Conservation (phyloP, 225 moss, liverwort and hornwort species). For the Anthoceros angustus region DNA sequence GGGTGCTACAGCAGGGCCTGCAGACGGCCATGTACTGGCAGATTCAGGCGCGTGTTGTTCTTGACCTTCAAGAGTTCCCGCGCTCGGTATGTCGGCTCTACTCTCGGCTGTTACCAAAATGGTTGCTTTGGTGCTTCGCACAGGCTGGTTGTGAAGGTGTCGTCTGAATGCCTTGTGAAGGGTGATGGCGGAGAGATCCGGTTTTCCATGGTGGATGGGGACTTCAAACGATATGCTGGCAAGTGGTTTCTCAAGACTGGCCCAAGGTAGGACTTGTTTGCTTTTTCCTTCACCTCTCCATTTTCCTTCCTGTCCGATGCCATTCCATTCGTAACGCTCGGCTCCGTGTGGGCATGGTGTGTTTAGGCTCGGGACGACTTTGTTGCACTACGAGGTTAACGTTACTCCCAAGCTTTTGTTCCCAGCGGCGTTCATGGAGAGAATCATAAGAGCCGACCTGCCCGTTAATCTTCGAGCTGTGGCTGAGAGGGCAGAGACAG, state of each 20-base stretch:
- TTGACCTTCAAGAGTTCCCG: slow-evolving; percentile 77
- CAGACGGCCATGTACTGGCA: slow-evolving; percentile 96
- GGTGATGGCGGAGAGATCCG: slow-evolving; percentile 76
- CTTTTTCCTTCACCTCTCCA: neutral
- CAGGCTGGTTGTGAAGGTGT: slow-evolving; percentile 6
- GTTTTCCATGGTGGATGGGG: slow-evolving; percentile 97
- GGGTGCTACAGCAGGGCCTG: slow-evolving; percentile 82
- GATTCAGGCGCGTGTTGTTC: slow-evolving; percentile 82
- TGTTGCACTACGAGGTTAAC: slow-evolving; percentile 72
- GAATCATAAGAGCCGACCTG: slow-evolving; percentile 68
- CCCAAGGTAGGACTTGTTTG: slow-evolving; percentile 24
- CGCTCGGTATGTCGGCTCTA: slow-evolving; percentile 28
- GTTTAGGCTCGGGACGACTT: slow-evolving; percentile 46
- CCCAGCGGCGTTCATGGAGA: slow-evolving; percentile 83
- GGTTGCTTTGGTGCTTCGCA: neutral
- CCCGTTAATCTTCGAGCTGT: slow-evolving; percentile 70
- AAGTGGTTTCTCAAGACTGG: slow-evolving; percentile 81
- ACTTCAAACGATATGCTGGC: slow-evolving; percentile 83
- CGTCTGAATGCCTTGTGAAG: slow-evolving; percentile 19
- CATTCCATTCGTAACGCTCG: neutral
- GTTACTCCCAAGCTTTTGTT: slow-evolving; percentile 77
- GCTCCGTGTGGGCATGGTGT: slow-evolving; percentile 10
- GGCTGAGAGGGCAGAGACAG: slow-evolving; percentile 61
- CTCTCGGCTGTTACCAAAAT: neutral
- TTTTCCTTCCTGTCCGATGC: neutral